Evolutionary conservation across 2,329 filamentous ascomycete species (phyloP).

Genomic region (Colletotrichum sp.): DNA sequence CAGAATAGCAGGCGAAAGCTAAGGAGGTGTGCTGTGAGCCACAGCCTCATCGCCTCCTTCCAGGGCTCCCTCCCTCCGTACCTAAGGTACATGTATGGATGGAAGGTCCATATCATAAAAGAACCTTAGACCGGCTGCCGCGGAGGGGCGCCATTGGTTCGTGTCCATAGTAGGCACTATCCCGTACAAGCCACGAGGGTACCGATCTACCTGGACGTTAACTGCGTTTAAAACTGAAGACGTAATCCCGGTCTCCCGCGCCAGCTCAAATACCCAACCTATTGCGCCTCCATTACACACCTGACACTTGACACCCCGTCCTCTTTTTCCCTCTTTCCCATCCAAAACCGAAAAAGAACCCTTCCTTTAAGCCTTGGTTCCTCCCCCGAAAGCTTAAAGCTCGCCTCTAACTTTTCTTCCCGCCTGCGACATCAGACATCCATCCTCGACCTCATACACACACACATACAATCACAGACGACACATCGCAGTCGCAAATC

Average conservation of each 20-base stretch:
- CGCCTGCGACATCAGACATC: not conserved
- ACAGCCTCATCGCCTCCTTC: not conserved
- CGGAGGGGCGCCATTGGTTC: not conserved
- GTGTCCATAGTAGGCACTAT: not conserved
- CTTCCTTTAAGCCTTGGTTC: not conserved
- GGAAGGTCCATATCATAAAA: not conserved
- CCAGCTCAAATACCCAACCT: slow-evolving; percentile 4
- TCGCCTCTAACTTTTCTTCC: not conserved
- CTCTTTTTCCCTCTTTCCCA: not conserved
- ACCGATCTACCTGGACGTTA: not conserved
- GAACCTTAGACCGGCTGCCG: not conserved
- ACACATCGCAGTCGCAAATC: not conserved
- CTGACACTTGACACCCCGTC: not conserved
- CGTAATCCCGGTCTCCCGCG: slow-evolving; percentile 13
- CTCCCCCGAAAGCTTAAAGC: not conserved
- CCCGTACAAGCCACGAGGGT: not conserved
- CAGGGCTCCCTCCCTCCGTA: not conserved
- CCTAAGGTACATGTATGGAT: not conserved
- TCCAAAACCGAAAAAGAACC: not conserved
- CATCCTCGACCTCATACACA: not conserved
- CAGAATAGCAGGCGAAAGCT: not conserved
- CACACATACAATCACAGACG: not conserved
- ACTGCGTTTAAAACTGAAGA: not conserved
- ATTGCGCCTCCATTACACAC: slow-evolving; percentile 10
- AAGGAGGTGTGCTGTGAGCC: not conserved